Evolutionary conservation across 177 flowering plant genomes (phyloP).

Genomic region (Vitis hybrid): DNA sequence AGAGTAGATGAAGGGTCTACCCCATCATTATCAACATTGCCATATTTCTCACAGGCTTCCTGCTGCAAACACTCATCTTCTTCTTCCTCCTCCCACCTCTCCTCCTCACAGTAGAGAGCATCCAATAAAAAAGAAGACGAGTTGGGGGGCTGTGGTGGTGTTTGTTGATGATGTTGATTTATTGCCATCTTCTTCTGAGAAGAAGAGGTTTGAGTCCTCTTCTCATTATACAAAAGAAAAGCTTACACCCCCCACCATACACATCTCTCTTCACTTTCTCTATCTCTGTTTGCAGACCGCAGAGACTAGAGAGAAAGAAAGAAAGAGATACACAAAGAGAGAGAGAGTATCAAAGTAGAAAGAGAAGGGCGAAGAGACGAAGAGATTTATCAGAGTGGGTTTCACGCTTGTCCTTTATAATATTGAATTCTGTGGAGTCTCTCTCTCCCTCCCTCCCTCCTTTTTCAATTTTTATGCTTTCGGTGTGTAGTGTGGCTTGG

Average conservation of each 20-base stretch:
- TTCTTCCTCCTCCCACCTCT: conserved; percentile 37
- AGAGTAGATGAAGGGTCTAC: conserved; percentile 10
- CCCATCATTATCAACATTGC: neutral
- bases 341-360: conserved; percentile 3
- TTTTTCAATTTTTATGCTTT: conserved; percentile 18
- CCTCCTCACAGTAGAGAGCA: conserved; percentile 52
- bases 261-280: conserved; percentile 8
- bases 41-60: neutral
- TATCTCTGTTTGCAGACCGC: conserved; percentile 1
- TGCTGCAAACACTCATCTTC: conserved; percentile 11
- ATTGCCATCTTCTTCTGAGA: conserved; percentile 27
- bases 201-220: conserved; percentile 6
- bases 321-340: neutral
- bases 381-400: conserved; percentile 19
- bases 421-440: neutral
- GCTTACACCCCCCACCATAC: neutral
- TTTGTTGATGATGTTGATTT: conserved; percentile 1
- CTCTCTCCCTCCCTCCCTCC: neutral
- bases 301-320: neutral
- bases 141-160: conserved; percentile 2
- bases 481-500: conserved; percentile 23
- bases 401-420: conserved; percentile 28
- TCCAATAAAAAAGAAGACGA: conserved; percentile 25
- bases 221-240: conserved; percentile 18
- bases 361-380: neutral